phyloP scores from a whole-genome alignment of 2,329 filamentous ascomycete genomes.

The Neonectria sp. region DNA sequence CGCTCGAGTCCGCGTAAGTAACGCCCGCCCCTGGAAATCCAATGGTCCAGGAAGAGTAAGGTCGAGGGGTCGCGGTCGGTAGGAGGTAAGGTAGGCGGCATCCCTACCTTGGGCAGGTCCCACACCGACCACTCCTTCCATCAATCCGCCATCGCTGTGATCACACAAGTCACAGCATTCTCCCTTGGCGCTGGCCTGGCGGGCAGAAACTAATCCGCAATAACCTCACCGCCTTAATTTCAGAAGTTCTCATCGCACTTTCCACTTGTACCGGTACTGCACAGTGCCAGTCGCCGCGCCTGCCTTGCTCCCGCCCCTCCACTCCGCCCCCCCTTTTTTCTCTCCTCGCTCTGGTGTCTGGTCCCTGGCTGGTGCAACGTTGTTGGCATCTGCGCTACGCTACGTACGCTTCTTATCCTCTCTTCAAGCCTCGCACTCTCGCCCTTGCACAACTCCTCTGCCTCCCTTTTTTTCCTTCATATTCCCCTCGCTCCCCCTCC shows the following conservation, averaged over 20 bases:
- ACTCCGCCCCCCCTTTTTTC: conserved; percentile 29
- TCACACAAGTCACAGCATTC: conserved; percentile 8
- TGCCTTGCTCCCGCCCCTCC: conserved; percentile 25
- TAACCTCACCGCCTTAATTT: conserved; percentile 49
- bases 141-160: conserved; percentile 7
- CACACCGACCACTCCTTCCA: conserved; percentile 14
- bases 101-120: not conserved
- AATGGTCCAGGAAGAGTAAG: conserved; percentile 3
- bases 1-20: not conserved
- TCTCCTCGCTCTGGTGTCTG: conserved; percentile 14
- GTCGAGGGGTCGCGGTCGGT: not conserved
- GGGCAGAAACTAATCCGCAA: conserved; percentile 40
- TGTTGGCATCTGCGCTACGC: conserved; percentile 27
- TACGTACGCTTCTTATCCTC: conserved; percentile 29
- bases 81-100: not conserved
- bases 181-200: conserved; percentile 33
- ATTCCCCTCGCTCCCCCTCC: conserved; percentile 25
- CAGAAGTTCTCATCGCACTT: conserved; percentile 29
- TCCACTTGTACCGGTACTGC: not conserved
- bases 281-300: conserved; percentile 15
- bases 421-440: conserved; percentile 28
- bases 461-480: conserved; percentile 20
- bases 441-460: conserved; percentile 28
- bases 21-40: conserved; percentile 16
- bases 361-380: conserved; percentile 30